Evolutionary conservation across 108 stramenopile species (phyloP).

Genomic region (Skeletonema grethae): DNA sequence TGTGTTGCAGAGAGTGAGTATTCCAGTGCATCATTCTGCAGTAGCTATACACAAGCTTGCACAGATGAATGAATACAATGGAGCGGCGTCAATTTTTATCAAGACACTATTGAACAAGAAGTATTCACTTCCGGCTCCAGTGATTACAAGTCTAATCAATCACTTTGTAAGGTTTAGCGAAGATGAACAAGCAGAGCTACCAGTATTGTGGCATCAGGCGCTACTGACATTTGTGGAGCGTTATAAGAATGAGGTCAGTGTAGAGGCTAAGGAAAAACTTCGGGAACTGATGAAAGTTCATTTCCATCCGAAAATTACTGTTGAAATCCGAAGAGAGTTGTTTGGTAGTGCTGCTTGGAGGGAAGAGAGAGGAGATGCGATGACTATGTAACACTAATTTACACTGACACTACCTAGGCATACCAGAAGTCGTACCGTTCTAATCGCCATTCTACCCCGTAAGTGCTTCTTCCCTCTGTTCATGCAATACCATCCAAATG

Average conservation of each 20-base stretch:
- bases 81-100: conserved; percentile 91
- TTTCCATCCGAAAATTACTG: conserved; percentile 93
- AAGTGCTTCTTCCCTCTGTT: conserved; percentile 9
- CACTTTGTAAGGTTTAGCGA: conserved; percentile 89
- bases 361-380: conserved; percentile 60
- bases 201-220: conserved; percentile 98
- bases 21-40: conserved; percentile 96
- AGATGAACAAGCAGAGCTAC: conserved; percentile 57
- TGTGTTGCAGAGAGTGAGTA: conserved; percentile 91
- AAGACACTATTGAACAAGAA: conserved; percentile 96
- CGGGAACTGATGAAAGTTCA: conserved; percentile 87
- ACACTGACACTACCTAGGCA: not conserved
- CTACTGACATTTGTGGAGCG: conserved; percentile 93
- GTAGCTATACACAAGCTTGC: conserved; percentile 97
- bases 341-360: conserved; percentile 86
- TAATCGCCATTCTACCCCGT: not conserved
- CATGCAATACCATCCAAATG: conserved; percentile 30
- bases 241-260: conserved; percentile 91
- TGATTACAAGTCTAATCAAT: conserved; percentile 85
- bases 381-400: not conserved
- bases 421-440: not conserved
- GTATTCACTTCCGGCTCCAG: conserved; percentile 95
- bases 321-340: conserved; percentile 94
- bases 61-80: conserved; percentile 87
- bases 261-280: conserved; percentile 79